Conservation (phyloP, 495 filamentous ascomycete species). For the Penicillium ochrochloron region DNA sequence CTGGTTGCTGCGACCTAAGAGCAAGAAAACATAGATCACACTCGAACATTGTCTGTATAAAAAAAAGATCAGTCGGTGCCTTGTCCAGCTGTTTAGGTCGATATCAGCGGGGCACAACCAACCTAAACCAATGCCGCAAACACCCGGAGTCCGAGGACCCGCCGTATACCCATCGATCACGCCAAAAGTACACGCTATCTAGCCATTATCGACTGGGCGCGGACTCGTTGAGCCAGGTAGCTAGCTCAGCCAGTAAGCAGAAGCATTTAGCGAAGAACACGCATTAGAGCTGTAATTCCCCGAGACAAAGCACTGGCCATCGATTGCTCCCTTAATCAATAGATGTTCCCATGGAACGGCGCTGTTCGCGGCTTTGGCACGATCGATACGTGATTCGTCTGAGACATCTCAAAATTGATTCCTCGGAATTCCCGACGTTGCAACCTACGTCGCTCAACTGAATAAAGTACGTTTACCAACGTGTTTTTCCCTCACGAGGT, state of each 20-base stretch:
- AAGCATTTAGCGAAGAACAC: neutral
- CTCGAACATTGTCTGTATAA: neutral
- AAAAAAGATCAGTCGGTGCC: neutral
- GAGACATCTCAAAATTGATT: slow-evolving; percentile 4
- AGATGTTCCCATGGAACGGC: neutral
- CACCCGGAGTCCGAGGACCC: neutral
- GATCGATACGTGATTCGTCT: neutral
- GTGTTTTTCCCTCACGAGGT: neutral
- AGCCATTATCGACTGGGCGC: neutral
- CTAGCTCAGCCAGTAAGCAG: neutral
- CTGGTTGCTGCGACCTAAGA: neutral
- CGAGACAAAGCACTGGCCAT: neutral
- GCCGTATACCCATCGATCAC: neutral
- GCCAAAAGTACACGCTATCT: neutral
- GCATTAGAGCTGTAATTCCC: neutral
- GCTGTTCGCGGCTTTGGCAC: neutral
- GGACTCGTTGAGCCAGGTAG: neutral
- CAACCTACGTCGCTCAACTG: neutral
- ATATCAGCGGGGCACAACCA: neutral
- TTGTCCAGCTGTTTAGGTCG: neutral
- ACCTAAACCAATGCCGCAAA: neutral
- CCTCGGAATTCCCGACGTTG: neutral
- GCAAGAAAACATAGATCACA: neutral
- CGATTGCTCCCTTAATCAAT: neutral
- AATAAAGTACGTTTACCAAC: neutral